Evolutionary conservation across 176 grass and related monocot genomes (phyloP).

Genomic region (Cocos nucifera): DNA sequence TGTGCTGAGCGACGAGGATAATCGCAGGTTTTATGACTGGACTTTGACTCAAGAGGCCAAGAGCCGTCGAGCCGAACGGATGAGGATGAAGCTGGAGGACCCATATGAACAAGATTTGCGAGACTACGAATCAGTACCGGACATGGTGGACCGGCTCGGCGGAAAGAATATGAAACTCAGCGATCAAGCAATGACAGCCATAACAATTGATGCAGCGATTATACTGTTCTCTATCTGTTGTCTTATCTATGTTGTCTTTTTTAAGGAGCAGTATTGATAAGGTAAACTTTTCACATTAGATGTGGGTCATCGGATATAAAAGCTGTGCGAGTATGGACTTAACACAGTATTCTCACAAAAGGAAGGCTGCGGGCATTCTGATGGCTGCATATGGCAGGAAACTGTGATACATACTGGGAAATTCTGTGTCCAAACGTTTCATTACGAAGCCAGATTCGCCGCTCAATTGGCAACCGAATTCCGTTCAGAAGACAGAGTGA

Average conservation of each 20-base stretch:
- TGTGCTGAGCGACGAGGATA: conserved; percentile 65
- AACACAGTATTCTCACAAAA: too few relatives aligned
- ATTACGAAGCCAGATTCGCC: too few relatives aligned
- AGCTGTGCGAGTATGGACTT: too few relatives aligned
- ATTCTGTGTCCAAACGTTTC: too few relatives aligned
- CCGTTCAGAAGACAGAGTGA: too few relatives aligned
- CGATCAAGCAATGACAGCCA: conserved; percentile 76
- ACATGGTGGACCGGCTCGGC: conserved; percentile 77
- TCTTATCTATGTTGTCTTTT: conserved; percentile 29
- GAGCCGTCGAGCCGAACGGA: conserved; percentile 67
- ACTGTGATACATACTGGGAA: too few relatives aligned
- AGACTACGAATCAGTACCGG: conserved; percentile 52
- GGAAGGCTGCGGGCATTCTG: too few relatives aligned
- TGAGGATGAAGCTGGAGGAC: conserved; percentile 63
- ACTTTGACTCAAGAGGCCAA: conserved; percentile 87
- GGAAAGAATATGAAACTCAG: conserved; percentile 84
- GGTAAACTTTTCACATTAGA: too few relatives aligned
- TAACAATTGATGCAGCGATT: conserved; percentile 58
- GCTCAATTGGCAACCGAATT: too few relatives aligned
- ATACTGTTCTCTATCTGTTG: conserved; percentile 52
- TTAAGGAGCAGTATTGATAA: not conserved
- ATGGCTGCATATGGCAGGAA: too few relatives aligned
- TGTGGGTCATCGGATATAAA: too few relatives aligned
- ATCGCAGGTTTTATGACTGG: conserved; percentile 87
- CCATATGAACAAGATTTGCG: conserved; percentile 62